Conservation (phyloP, 768 basidiomycete genomes). For the Suillus spraguei region DNA sequence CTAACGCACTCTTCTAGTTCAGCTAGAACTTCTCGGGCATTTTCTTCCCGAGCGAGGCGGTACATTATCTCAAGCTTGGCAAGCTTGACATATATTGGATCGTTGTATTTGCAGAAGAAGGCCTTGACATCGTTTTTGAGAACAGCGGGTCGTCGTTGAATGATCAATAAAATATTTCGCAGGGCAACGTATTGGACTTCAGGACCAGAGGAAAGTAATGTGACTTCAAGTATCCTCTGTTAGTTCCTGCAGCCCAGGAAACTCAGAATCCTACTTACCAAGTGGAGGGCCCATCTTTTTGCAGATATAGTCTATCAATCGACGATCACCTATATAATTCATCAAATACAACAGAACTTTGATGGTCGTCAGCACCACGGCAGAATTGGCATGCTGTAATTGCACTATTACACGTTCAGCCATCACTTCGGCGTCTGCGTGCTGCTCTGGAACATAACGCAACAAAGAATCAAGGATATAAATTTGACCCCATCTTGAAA, state of each 20-base stretch:
- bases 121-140: conserved; percentile 97
- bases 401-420: conserved; percentile 95
- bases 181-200: conserved; percentile 99
- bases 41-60: conserved; percentile 92
- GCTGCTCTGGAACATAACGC: conserved; percentile 89
- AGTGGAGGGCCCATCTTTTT: conserved; percentile 98
- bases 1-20: conserved; percentile 87
- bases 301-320: conserved; percentile 86
- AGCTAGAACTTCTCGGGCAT: conserved; percentile 88
- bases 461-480: conserved; percentile 95
- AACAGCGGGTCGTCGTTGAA: conserved; percentile 90
- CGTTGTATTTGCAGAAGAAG: conserved; percentile 99
- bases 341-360: conserved; percentile 95
- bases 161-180: conserved; percentile 95
- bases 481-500: conserved; percentile 92
- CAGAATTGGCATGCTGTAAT: conserved; percentile 97
- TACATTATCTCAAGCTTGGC: conserved; percentile 99
- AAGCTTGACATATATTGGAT: conserved; percentile 98
- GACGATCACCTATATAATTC: conserved; percentile 97
- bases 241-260: conserved; percentile 3
- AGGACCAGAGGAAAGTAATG: conserved; percentile 92
- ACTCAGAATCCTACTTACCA: conserved; percentile 47
- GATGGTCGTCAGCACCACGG: conserved; percentile 98
- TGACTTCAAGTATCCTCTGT: conserved; percentile 56
- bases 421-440: conserved; percentile 89